Base-by-base conservation (phyloP, 805 yeast species). In the Cyberlindnera veronae region DNA sequence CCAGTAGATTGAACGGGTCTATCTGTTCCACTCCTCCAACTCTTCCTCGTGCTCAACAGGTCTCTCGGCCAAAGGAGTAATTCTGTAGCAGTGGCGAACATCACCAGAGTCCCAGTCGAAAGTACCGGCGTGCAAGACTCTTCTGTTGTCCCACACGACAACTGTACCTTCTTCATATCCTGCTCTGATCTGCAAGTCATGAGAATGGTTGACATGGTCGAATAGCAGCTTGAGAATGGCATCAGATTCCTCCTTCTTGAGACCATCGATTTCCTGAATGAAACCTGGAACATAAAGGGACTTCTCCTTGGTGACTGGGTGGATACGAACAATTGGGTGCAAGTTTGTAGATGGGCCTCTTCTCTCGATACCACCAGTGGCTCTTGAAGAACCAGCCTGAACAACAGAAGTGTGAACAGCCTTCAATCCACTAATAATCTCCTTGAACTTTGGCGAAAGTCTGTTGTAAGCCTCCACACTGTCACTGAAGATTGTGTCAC, bases 61-160 rank as follows among this genome's bases (percentile, higher is more conserved):
- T 57, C 82, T 69, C 60, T 84, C 91, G 15, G 81, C 90, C 52
- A 76, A 74, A 3, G 84, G 80, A 14, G 89, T 82, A 42, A 84
- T 74, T 61, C 91, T 74, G 55, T 79, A 78, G 8, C 84, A 85
- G 50, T 84, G 91, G 61, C 93, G 75, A 19, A 77, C 69, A 28
- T 71, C 75, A 14, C 83, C 80, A 33, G 74, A 69, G 49, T 75
- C 82, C 81, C 86, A 84, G 54, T 84, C 91, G 40, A 77, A 72
- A 14, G 79, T 69, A 13, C 89, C 88, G 11, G 84, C 68, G 60
- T 84, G 93, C 19, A 74, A 63, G 9, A 79, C 74, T 55, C 82
- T 68, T 58, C 93, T 77, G 68, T 84, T 84, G 55, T 84, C 93
- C 91, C 91, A 84, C 20, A 82, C 61, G 16, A 80, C 86, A 37